phyloP scores from a whole-genome alignment of 805 yeast genomes.

The Schwanniomyces sp. region DNA sequence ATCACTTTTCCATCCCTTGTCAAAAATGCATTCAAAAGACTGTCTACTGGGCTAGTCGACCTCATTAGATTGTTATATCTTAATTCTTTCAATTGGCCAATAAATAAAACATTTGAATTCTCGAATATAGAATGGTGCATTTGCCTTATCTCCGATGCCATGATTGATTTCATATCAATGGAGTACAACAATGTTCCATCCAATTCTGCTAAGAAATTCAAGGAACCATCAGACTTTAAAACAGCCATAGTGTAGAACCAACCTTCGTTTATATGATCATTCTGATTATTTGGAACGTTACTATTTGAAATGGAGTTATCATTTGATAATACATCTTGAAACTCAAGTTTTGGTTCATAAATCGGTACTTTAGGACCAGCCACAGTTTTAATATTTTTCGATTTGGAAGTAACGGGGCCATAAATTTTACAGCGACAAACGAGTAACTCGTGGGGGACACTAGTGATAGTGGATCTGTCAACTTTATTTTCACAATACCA shows the following conservation, averaged over 20 bases:
- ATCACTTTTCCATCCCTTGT: conserved; percentile 32
- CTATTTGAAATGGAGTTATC: not conserved
- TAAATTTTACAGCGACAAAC: conserved; percentile 66
- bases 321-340: conserved; percentile 2
- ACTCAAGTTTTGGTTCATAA: conserved; percentile 15
- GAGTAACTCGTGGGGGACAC: conserved; percentile 40
- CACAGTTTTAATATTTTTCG: conserved; percentile 37
- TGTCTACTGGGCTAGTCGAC: conserved; percentile 24
- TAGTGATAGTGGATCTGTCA: conserved; percentile 16
- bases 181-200: conserved; percentile 65
- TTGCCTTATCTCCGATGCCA: conserved; percentile 62
- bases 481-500: conserved; percentile 46
- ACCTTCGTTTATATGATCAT: conserved; percentile 41
- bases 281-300: conserved; percentile 6
- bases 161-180: conserved; percentile 51
- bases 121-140: conserved; percentile 63
- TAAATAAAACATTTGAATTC: conserved; percentile 55
- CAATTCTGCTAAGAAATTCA: conserved; percentile 59
- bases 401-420: conserved; percentile 56
- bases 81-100: conserved; percentile 57
- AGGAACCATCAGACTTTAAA: conserved; percentile 58
- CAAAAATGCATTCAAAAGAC: conserved; percentile 24
- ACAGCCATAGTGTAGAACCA: conserved; percentile 79
- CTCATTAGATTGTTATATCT: conserved; percentile 44
- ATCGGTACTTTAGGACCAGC: conserved; percentile 39